Base-by-base conservation (phyloP, 225 moss, liverwort and hornwort genomes). In the Physcomitrellopsis africana region DNA sequence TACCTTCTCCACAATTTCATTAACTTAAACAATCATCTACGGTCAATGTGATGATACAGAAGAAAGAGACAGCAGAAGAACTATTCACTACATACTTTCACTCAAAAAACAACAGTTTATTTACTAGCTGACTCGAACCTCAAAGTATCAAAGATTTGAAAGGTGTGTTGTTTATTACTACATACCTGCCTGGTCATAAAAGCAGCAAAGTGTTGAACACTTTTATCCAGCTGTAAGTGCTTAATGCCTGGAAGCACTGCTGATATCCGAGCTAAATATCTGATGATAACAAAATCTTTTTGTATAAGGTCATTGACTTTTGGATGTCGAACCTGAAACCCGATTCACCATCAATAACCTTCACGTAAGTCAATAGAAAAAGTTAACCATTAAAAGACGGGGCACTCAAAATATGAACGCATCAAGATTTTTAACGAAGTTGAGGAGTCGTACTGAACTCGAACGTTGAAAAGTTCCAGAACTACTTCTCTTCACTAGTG, bases 121-220 rank as follows among this genome's bases (percentile, higher is more conserved):
- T 52, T 54, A 13, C 48, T 26, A 27, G 55, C 64, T 54, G 43
- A 1, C 17, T 54, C 24, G 23, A 54, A 45, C 48, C 24, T 55
- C 65, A 55, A 55, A 44, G 13, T 26, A n/a, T 18, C 54, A 55
- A 67, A 46, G 29, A 47, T 57, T 67, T 18, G 29, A 20, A 49
- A 49, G 19, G 16, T 15, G 41, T 48, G 58, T 22, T 27, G 60
- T 37, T 14, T 59, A 22, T 48, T 3, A 67, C 11, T 78, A 41
- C 84, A 65, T 72, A 93, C 93, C 80, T 93, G 93, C 73, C 84
- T 89, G 22, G 93, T 93, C 93, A 93, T 93, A 63, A 89, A 93
- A 17, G 87, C 83, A 14, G 89, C 93, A 69, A 93, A 91, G 77
- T 93, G 93, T 63, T 93, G 93, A 4, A 93, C 89, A 47, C 86